A percentile compares a stretch with the other conserved stretches of the same genome.
These are phyloP conservation scores for Gynandropsis gynandra DNA, from an alignment of 345 rosid species.

Conservation along the genomic window DNA sequence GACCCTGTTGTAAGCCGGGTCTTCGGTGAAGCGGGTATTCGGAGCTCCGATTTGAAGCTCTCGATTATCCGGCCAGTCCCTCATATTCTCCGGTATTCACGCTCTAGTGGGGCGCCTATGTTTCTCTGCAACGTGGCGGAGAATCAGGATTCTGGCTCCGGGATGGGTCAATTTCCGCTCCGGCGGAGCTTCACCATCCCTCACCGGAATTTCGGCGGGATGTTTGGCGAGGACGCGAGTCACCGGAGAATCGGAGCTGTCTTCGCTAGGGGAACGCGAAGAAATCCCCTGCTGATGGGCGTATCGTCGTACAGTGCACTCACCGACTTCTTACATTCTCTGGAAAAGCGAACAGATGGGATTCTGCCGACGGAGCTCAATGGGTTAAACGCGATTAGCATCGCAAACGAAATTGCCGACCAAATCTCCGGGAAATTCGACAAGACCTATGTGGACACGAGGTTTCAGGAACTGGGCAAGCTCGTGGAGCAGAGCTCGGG, in stretches of 20 bases:
- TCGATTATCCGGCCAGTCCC: constrained; percentile 78
- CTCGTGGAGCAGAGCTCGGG: constrained; percentile 33
- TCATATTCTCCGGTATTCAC: constrained; percentile 44
- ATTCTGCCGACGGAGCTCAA: constrained; percentile 33
- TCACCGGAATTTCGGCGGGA: constrained; percentile 32
- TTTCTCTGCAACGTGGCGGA: constrained; percentile 46
- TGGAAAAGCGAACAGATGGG: constrained; percentile 31
- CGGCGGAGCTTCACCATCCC: constrained; percentile 36
- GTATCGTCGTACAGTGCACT: constrained; percentile 47
- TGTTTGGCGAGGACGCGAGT: constrained; percentile 39
- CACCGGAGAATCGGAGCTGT: constrained; percentile 49
- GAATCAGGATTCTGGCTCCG: constrained; percentile 17
- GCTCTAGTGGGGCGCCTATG: constrained; percentile 45
- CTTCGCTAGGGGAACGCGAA: constrained; percentile 38
- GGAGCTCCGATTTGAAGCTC: constrained; percentile 80
- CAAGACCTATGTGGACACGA: constrained; percentile 24
- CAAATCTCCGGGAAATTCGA: constrained; percentile 30
- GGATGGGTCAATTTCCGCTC: constrained; percentile 24
- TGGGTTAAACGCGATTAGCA: constrained; percentile 35
- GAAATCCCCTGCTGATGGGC: constrained; percentile 76
- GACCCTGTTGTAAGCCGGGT: constrained; percentile 94
- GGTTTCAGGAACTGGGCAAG: constrained; percentile 41
- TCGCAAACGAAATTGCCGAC: constrained; percentile 35
- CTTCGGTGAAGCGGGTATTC: constrained; percentile 78
- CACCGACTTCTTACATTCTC: constrained; percentile 31